Conservation (phyloP, 371 early-diverging fungal genomes). For the Mortierella sp. region DNA sequence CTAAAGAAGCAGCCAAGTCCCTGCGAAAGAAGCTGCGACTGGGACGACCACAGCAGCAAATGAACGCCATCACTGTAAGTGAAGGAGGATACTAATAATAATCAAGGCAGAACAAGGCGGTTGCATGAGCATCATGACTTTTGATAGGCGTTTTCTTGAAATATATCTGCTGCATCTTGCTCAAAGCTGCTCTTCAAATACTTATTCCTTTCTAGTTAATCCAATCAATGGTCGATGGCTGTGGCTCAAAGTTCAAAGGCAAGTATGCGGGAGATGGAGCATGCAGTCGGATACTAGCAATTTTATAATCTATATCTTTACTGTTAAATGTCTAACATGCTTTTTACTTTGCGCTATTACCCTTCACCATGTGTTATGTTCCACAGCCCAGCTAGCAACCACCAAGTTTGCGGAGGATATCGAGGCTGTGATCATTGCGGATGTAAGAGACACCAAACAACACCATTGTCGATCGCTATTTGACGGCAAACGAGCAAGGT, state of each 20-base stretch:
- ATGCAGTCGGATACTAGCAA: no score
- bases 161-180: not conserved
- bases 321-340: no score
- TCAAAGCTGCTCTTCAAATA: no score
- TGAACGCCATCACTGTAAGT: constrained; percentile 53
- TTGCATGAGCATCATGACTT: no score
- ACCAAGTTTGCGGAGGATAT: constrained; percentile 55
- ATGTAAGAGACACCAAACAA: constrained; percentile 25
- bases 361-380: not conserved
- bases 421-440: constrained; percentile 47
- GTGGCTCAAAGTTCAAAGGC: constrained; percentile 56
- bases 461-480: no score
- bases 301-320: no score
- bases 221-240: constrained; percentile 55
- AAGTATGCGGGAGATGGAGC: not conserved
- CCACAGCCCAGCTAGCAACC: constrained; percentile 48
- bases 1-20: constrained; percentile 46
- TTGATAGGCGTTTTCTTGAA: not conserved
- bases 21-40: constrained; percentile 47
- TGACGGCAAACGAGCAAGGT: not conserved
- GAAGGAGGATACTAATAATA: not conserved
- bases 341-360: no score
- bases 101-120: not conserved
- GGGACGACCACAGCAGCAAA: constrained; percentile 54
- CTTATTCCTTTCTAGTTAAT: constrained; percentile 36